Evolutionary conservation across 2,329 filamentous ascomycete genomes (phyloP), one percentile per base, ranked within the genome.

Genomic region (Aureobasidium sp.): DNA sequence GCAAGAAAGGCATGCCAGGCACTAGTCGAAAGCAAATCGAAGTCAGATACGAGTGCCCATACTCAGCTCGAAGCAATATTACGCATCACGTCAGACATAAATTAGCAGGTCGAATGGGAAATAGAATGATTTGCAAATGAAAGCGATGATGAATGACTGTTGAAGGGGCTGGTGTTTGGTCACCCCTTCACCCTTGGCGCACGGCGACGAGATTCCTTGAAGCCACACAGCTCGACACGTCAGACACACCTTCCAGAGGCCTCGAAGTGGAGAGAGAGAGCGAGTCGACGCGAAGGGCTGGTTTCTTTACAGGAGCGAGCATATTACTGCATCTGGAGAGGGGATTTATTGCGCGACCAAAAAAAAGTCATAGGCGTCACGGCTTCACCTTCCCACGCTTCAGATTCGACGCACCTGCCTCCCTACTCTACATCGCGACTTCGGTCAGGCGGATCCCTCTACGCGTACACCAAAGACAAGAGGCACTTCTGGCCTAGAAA

Each of bases 301-400:
- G 25, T 2, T 25, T 42, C 27, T 4, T 21, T 8, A 31, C 11
- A 43, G 17, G 38, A 55, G 8, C 38, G 37, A 55, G 51, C 4
- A 23, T 8, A 9, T n/a, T 31, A 27, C 10, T 38, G 51, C 27
- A 17, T 43, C 51, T 43, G 51, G 37, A 46, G 31, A 57, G 40
- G 49, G 21, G 37, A 19, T 19, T 35, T 40, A 15, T 49, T 46
- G 13, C 40, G 29, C 40, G 25, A 38, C 19, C 27, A 47, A 40
- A 49, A 58, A 58, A 58, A 58, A 58, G 42, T 58, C 33, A 45
- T 31, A 27, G 55, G 55, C 55, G 55, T 58, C 55, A 49, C 55
- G 43, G 37, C 31, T 49, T 45, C 40, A 37, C 29, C 37, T 43
- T 43, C n/a, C 15, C 49, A 23, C 37, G 51, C 51, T 55, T 31